A percentile compares a stretch with the other conserved stretches of the same genome.
Evolutionary conservation across 106 monocot genomes (phyloP).

Genomic region (Ottelia alismoides): DNA sequence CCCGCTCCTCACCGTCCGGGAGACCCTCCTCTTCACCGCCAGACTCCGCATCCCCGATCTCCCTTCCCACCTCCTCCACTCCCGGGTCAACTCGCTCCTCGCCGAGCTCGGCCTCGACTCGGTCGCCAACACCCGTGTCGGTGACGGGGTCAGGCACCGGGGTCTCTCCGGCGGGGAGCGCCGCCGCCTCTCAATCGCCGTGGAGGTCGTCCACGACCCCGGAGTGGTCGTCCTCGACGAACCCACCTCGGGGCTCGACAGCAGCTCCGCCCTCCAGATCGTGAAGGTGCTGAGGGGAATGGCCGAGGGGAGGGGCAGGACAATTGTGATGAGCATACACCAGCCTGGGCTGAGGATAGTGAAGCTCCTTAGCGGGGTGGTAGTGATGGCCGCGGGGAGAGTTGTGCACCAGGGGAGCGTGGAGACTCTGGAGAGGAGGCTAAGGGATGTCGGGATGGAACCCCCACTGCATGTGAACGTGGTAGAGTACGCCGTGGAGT

Average conservation of each 20-base stretch:
- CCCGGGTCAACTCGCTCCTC: slow-evolving; percentile 35
- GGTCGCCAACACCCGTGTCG: slow-evolving; percentile 35
- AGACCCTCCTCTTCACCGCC: slow-evolving; percentile 66
- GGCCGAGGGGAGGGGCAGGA: slow-evolving; percentile 58
- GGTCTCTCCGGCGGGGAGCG: slow-evolving; percentile 81
- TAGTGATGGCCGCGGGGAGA: slow-evolving; percentile 54
- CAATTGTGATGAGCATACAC: slow-evolving; percentile 82
- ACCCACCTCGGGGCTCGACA: slow-evolving; percentile 92
- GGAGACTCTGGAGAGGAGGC: slow-evolving; percentile 24
- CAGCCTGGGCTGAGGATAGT: slow-evolving; percentile 77
- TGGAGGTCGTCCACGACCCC: slow-evolving; percentile 67
- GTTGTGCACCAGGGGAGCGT: slow-evolving; percentile 64
- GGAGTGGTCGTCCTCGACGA: slow-evolving; percentile 81
- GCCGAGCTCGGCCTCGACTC: slow-evolving; percentile 44
- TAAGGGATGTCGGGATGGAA: slow-evolving; percentile 28
- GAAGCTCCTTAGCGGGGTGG: slow-evolving; percentile 48
- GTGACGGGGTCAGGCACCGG: slow-evolving; percentile 17
- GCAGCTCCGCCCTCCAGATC: slow-evolving; percentile 58
- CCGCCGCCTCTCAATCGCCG: slow-evolving; percentile 68
- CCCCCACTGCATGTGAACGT: slow-evolving; percentile 47
- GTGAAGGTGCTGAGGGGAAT: slow-evolving; percentile 52
- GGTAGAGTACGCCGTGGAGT: slow-evolving; percentile 83
- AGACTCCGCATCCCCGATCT: slow-evolving; percentile 39
- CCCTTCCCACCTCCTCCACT: background rate
- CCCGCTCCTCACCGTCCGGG: slow-evolving; percentile 79